These are phyloP conservation scores for Alternaria sp. DNA, from an alignment of 2,329 filamentous ascomycete genomes.

Conservation along the genomic window DNA sequence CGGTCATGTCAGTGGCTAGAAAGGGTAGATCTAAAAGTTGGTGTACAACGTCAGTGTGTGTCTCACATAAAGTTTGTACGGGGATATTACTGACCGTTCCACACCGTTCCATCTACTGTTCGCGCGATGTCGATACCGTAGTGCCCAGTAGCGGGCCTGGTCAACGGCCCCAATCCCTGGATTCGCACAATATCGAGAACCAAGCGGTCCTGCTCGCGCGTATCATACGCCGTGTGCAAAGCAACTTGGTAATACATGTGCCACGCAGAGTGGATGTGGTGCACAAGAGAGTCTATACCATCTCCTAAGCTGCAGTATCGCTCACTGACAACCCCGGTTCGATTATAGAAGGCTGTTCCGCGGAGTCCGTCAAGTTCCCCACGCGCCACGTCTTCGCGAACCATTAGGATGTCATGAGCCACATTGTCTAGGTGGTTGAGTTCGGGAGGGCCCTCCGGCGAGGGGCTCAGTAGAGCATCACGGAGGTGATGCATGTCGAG, in stretches of 20 bases:
- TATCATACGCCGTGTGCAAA: conserved; percentile 5
- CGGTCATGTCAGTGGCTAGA: conserved; percentile 15
- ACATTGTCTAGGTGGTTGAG: conserved; percentile 1
- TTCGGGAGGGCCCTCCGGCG: conserved; percentile 3
- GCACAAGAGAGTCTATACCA: neutral
- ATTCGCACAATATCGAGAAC: conserved; percentile 13
- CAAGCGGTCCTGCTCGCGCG: conserved; percentile 9
- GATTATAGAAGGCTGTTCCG: neutral
- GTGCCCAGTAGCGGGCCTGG: conserved; percentile 9
- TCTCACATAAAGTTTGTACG: neutral
- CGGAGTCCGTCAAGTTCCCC: neutral
- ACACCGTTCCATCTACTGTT: conserved; percentile 16
- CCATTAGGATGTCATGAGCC: neutral
- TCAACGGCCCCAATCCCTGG: conserved; percentile 12
- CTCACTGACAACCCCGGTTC: neutral
- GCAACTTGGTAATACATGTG: conserved; percentile 10
- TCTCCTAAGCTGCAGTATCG: neutral
- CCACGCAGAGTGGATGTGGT: conserved; percentile 15
- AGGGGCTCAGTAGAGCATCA: conserved; percentile 1
- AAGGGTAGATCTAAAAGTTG: conserved; percentile 6
- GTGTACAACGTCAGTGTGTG: neutral
- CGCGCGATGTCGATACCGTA: conserved; percentile 19
- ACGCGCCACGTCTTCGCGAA: neutral
- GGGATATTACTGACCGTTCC: conserved; percentile 1
- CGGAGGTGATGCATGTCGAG: conserved; percentile 5